phyloP scores from a whole-genome alignment of 2,329 filamentous ascomycete genomes.

The Penicillium frequentans region DNA sequence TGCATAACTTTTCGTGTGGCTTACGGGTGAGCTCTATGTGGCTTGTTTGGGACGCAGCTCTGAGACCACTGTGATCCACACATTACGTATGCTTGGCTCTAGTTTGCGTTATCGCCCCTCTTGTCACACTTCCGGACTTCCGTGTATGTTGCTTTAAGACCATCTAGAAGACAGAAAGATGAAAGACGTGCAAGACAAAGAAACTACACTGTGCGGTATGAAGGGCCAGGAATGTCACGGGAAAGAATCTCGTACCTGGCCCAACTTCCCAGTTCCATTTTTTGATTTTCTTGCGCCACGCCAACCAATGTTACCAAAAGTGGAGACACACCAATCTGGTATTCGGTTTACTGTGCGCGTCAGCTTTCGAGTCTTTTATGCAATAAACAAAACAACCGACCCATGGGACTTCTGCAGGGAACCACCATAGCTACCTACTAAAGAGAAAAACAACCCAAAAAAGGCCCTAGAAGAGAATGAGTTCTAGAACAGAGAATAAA shows the following conservation, averaged over 20 bases:
- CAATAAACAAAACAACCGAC: background rate
- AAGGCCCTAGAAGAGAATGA: background rate
- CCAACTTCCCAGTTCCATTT: background rate
- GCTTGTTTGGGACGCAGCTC: constrained; percentile 11
- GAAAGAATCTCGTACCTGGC: background rate
- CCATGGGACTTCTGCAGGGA: background rate
- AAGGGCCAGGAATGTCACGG: constrained; percentile 6
- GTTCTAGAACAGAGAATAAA: background rate
- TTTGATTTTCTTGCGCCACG: constrained; percentile 1
- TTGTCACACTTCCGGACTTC: background rate
- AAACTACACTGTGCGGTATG: background rate
- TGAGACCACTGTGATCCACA: constrained; percentile 12
- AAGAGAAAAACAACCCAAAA: background rate
- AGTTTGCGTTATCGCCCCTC: background rate
- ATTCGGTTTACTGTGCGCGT: constrained; percentile 18
- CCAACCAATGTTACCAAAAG: constrained; percentile 9
- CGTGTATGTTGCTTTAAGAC: background rate
- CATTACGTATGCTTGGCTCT: constrained; percentile 13
- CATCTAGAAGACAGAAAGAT: background rate
- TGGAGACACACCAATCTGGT: constrained; percentile 12
- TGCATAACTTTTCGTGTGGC: constrained; percentile 7
- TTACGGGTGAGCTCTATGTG: constrained; percentile 6
- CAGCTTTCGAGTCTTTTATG: background rate
- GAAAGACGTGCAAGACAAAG: background rate
- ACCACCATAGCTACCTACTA: background rate